These are phyloP conservation scores for Citrus hindsii DNA, from an alignment of 345 rosid genomes.

Conservation along the genomic window DNA sequence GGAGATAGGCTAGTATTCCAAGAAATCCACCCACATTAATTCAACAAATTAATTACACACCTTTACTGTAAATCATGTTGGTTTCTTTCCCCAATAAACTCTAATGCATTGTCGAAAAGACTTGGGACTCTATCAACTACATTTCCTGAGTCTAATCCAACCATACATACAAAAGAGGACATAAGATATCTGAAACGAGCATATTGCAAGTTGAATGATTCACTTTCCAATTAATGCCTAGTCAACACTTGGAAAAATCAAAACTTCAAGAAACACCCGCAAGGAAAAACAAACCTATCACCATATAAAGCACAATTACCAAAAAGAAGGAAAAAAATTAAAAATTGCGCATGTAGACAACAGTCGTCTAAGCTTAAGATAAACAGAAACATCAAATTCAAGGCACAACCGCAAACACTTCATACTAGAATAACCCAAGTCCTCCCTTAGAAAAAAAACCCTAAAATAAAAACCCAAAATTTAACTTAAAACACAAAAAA, in stretches of 20 bases:
- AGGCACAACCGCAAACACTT: not conserved
- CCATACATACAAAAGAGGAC: not conserved
- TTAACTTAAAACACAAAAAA: not conserved
- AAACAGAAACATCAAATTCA: not conserved
- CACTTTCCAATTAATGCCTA: not conserved
- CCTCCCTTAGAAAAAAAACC: constrained; percentile 6
- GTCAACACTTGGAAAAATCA: not conserved
- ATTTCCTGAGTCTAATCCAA: not conserved
- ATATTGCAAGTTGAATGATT: not conserved
- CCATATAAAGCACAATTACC: not conserved
- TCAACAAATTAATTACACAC: not conserved
- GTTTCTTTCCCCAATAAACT: not conserved
- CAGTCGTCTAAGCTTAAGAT: constrained; percentile 2
- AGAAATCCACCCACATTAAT: not conserved
- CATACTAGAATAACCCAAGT: not conserved
- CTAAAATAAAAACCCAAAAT: constrained; percentile 9
- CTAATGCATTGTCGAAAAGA: not conserved
- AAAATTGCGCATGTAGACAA: not conserved
- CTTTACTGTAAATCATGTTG: not conserved
- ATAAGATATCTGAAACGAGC: not conserved
- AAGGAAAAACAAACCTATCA: not conserved
- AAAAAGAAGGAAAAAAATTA: not conserved
- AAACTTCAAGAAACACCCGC: not conserved
- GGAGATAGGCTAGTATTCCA: not conserved
- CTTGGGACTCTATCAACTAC: not conserved